Percentiles rank a stretch among this genome's conserved stretches.
Conservation (phyloP, 2,329 filamentous ascomycete genomes). For the Apiospora malaysiana region DNA sequence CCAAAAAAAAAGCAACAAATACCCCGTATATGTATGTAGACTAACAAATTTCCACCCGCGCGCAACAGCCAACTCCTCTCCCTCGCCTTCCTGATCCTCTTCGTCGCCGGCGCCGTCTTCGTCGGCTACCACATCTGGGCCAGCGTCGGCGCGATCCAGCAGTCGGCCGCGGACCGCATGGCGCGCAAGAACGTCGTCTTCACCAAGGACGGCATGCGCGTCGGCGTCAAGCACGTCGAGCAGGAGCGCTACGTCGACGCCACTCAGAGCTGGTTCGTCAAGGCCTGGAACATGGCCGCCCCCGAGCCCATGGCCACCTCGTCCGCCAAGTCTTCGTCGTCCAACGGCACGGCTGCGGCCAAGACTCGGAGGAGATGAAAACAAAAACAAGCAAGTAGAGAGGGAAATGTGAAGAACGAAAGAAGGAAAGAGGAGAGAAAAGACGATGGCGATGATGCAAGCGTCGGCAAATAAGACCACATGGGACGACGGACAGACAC, state of each 20-base stretch:
- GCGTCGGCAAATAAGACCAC: neutral
- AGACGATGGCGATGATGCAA: neutral
- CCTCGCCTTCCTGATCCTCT: slow-evolving; percentile 65
- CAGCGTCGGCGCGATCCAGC: slow-evolving; percentile 68
- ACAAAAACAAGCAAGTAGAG: neutral
- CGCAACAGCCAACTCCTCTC: slow-evolving; percentile 65
- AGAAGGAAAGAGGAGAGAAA: slow-evolving; percentile 19
- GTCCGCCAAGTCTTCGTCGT: slow-evolving; percentile 8
- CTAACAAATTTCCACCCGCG: neutral
- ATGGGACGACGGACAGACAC: neutral
- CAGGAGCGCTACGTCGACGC: slow-evolving; percentile 75
- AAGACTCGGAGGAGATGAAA: slow-evolving; percentile 29
- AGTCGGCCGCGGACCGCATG: slow-evolving; percentile 71
- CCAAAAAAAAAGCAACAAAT: neutral
- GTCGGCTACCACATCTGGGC: slow-evolving; percentile 77
- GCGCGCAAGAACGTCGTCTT: slow-evolving; percentile 77
- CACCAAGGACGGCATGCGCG: slow-evolving; percentile 75
- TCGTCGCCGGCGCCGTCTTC: slow-evolving; percentile 64
- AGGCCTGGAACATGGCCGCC: slow-evolving; percentile 65
- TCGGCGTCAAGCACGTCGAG: slow-evolving; percentile 71
- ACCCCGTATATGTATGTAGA: neutral
- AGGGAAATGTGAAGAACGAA: no score
- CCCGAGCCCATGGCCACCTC: slow-evolving; percentile 29
- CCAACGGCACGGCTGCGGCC: neutral
- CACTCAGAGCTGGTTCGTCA: slow-evolving; percentile 72